Evolutionary conservation across 345 rosid genomes (phyloP).

Genomic region (Euphorbia peplus): DNA sequence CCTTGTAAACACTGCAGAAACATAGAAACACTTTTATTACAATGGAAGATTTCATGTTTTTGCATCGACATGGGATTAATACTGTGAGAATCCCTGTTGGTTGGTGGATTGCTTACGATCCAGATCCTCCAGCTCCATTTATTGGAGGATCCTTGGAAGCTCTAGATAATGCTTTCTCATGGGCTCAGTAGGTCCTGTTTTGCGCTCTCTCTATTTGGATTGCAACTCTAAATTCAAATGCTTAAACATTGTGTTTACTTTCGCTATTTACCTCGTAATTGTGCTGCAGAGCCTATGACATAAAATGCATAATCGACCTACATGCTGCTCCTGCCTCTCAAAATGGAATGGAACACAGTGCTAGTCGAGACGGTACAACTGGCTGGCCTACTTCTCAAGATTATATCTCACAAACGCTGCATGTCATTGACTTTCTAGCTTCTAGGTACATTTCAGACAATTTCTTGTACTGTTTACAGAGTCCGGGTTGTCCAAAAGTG

Average conservation of each 20-base stretch:
- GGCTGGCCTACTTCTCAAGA: conserved; percentile 56
- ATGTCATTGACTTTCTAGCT: conserved; percentile 64
- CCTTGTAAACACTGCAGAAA: conserved; percentile 37
- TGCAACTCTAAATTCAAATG: not conserved
- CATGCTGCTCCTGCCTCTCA: conserved; percentile 89
- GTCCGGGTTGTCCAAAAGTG: not conserved
- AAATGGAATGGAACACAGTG: conserved; percentile 80
- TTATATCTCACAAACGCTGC: conserved; percentile 50
- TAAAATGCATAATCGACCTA: conserved; percentile 74
- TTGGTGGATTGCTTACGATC: conserved; percentile 83
- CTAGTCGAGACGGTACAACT: conserved; percentile 60
- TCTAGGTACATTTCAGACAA: conserved; percentile 41
- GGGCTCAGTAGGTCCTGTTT: conserved; percentile 59
- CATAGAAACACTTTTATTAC: conserved; percentile 60
- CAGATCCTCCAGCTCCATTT: conserved; percentile 67
- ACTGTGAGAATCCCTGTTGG: conserved; percentile 73
- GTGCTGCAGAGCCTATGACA: conserved; percentile 51
- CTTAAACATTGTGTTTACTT: conserved; percentile 3
- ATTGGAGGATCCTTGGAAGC: conserved; percentile 62
- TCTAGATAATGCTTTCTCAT: conserved; percentile 66
- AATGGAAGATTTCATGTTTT: conserved; percentile 54
- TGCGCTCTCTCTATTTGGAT: conserved; percentile 9
- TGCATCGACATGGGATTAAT: conserved; percentile 59
- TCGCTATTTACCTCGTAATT: conserved; percentile 8
- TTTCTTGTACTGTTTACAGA: not conserved